Evolutionary conservation across 139 green algal species (phyloP).

Genomic region (Coccomyxa sp.): DNA sequence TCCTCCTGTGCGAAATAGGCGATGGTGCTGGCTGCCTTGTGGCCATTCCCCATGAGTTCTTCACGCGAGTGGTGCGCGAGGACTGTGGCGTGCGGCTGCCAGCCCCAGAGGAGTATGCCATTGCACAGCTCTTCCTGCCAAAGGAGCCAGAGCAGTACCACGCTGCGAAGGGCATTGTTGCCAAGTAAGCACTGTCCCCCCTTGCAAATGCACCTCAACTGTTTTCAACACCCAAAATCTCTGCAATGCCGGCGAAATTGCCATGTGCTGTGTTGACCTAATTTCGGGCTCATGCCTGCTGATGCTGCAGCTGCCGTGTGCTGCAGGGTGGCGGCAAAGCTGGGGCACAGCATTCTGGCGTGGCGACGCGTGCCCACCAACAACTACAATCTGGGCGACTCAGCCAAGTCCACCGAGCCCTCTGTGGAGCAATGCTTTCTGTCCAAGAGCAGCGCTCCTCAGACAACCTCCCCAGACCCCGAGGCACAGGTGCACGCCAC

Average conservation of each 20-base stretch:
- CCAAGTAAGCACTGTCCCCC: slow-evolving; percentile 13
- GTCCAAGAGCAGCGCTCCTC: slow-evolving; percentile 13
- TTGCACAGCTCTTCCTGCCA: slow-evolving; percentile 88
- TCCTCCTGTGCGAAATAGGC: slow-evolving; percentile 33
- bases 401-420: slow-evolving; percentile 75
- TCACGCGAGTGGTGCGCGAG: slow-evolving; percentile 51
- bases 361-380: slow-evolving; percentile 87
- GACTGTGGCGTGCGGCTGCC: slow-evolving; percentile 72
- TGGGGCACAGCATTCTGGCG: slow-evolving; percentile 68
- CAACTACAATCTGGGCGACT: slow-evolving; percentile 73
- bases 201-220: background rate
- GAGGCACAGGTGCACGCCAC: slow-evolving; percentile 48
- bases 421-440: slow-evolving; percentile 90
- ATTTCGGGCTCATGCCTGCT: background rate
- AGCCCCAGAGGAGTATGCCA: slow-evolving; percentile 68
- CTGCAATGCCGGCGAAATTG: background rate
- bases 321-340: slow-evolving; percentile 32
- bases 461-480: slow-evolving; percentile 20
- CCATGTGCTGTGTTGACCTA: background rate
- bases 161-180: slow-evolving; percentile 53
- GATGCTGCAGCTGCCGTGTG: background rate
- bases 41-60: slow-evolving; percentile 85
- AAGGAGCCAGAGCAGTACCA: slow-evolving; percentile 48
- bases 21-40: slow-evolving; percentile 92
- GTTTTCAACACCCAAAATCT: background rate